Evolutionary conservation across 768 basidiomycete species (phyloP), one percentile per base, ranked within the genome.

Genomic region (Phanerodontia chrysosporium): DNA sequence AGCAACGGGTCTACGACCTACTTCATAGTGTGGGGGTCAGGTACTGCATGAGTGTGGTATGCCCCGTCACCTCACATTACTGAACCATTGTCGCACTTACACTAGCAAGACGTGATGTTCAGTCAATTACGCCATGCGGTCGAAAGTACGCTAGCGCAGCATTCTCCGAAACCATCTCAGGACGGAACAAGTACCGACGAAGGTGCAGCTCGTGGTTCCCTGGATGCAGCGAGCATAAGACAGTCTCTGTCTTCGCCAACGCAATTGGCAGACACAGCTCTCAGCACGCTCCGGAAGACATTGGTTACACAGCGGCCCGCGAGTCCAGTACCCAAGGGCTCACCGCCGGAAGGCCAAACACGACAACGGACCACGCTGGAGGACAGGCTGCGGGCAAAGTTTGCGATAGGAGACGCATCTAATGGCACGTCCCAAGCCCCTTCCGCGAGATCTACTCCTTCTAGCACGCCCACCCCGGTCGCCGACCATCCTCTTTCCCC

Each of bases 101-200:
- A 18, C 39, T 42, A 4, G 39, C 9, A 42, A 58, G 49, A 29
- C 49, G 36, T 39, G 59, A 92, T 92, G 90, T 91, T 92, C 71
- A 86, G 81, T 49, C 84, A 86, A 66, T 83, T 89, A 68, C 80
- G 82, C 39, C 84, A 86, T 58, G 87, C 85, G 60, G 86, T 92
- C 18, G 90, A 92, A 69, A 83, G 75, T 73, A 90, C 35, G 83
- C 85, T 21, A 80, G 75, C 51, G 66, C 55, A 54, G 22, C 75
- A 77, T 55, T 75, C 77, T 36, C 74, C 67, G 3, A 67, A 60
- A 55, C 32, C 72, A 35, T 69, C 76, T 53, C 70, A 76, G 57
- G 74, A 74, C 61, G 51, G 45, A 32, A 28, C 63, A 55, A 52
- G 25, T 14, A 5, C 64, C 24, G 65, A 71, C 22, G 64, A 68